phyloP scores from a whole-genome alignment of 768 basidiomycete species.

The Termitomyces heimii region DNA sequence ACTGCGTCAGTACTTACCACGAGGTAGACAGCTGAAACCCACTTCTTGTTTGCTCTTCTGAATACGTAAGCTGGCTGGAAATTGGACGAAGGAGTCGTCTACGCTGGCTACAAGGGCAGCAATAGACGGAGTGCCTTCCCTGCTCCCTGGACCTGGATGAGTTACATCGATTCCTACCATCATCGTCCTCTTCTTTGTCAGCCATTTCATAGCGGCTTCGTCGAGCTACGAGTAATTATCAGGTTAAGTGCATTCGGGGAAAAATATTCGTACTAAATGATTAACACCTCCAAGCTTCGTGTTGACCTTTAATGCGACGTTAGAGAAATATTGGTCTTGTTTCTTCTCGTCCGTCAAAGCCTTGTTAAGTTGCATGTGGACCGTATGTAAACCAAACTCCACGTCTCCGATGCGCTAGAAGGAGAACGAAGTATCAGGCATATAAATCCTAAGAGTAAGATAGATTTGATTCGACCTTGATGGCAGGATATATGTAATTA shows the following conservation, averaged over 20 bases:
- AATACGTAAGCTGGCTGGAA: slow-evolving; percentile 66
- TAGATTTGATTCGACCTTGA: slow-evolving; percentile 43
- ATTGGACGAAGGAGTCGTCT: slow-evolving; percentile 67
- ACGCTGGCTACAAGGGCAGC: slow-evolving; percentile 78
- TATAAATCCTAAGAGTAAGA: not conserved
- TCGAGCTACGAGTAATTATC: slow-evolving; percentile 38
- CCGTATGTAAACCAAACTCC: slow-evolving; percentile 65
- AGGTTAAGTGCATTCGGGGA: not conserved
- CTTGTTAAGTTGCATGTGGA: slow-evolving; percentile 67
- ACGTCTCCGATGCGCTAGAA: slow-evolving; percentile 60
- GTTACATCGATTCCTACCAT: slow-evolving; percentile 84
- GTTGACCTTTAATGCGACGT: slow-evolving; percentile 78
- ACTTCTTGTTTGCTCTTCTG: slow-evolving; percentile 54
- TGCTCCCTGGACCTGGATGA: slow-evolving; percentile 65
- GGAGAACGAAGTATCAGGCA: not conserved
- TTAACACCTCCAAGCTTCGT: slow-evolving; percentile 81
- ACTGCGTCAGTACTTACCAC: not conserved
- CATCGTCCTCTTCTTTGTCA: slow-evolving; percentile 67
- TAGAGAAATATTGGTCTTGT: slow-evolving; percentile 80
- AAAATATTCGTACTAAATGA: slow-evolving; percentile 37
- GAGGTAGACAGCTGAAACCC: not conserved
- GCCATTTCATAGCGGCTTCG: slow-evolving; percentile 50
- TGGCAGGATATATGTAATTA: slow-evolving; percentile 73
- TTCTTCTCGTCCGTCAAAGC: slow-evolving; percentile 46
- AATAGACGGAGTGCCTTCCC: slow-evolving; percentile 72